Evolutionary conservation across 2,329 filamentous ascomycete genomes (phyloP), one percentile per base, ranked within the genome.

Genomic region (Ascochyta viciae-villosae): DNA sequence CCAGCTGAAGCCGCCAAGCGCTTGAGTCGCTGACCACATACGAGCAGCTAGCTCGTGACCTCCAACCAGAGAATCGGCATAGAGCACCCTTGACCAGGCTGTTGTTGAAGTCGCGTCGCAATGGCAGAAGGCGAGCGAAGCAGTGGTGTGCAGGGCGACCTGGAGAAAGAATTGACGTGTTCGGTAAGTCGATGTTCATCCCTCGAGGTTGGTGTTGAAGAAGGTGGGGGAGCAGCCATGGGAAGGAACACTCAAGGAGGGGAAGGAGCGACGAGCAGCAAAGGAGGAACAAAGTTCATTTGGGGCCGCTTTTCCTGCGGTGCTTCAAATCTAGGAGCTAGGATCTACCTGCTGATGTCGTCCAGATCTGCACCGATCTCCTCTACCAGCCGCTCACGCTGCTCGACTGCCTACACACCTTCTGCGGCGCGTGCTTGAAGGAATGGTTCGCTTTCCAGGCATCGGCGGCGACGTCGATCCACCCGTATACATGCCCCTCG

Each of bases 111-210:
- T 45, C 39, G 44, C 42, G 46, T 54, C 53, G 52, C 60, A 52
- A 76, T 76, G 74, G 68, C 70, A 41, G 74, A 73, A 60, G 69
- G 55, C 43, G 63, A 66, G 61, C 61, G 63, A 49, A 60, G 60
- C 41, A 80, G 78, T 44, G 71, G 82, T 54, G 73, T 81, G 70
- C 71, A 82, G 49, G 72, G 81, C 68, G 91, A 96, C 76, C 83
- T 97, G 67, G 95, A 97, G 80, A 94, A 89, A 77, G 95, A 99
- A 84, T 82, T 98, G 79, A 93, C 89, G 50, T 98, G 94, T 81
- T 96, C 94, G 74, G 93, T 96, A 84, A 80, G 90, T 86, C 27
- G 54, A 57, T 49, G 42, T 60, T 47, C 47, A 50, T 43, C 40
- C 46, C 59, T 61, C n/a, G 29, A 39, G 35, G 41, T 53, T 46